These are phyloP conservation scores for Cutaneotrichosporon sp. DNA, from an alignment of 1,284 basidiomycete genomes.

Conservation along the genomic window DNA sequence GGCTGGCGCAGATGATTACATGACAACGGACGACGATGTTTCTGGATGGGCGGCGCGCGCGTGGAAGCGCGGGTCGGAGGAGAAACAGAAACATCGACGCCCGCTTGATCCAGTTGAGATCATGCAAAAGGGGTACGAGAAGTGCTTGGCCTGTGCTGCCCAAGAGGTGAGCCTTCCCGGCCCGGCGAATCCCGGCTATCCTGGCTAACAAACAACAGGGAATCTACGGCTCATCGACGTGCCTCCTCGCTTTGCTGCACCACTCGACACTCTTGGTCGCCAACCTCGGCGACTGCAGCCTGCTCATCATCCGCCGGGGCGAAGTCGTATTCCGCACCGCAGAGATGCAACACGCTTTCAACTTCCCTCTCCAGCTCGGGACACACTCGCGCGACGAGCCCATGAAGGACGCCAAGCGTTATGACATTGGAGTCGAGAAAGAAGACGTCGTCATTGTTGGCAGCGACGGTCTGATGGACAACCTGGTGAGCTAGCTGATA, in stretches of 20 bases:
- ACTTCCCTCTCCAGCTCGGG: conserved; percentile 77
- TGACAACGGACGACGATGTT: conserved; percentile 19
- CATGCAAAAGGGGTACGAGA: conserved; percentile 61
- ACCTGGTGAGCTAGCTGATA: conserved; percentile 58
- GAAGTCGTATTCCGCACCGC: conserved; percentile 80
- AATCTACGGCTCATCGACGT: conserved; percentile 59
- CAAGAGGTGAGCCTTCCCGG: conserved; percentile 44
- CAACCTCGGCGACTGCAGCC: conserved; percentile 88
- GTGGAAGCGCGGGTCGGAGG: conserved; percentile 21
- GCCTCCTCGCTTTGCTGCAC: conserved; percentile 59
- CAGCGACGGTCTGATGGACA: conserved; percentile 87
- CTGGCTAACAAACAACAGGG: conserved; percentile 46
- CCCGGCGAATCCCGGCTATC: neutral
- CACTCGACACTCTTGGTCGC: conserved; percentile 82
- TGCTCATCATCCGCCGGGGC: conserved; percentile 75
- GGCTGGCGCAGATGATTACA: conserved; percentile 42
- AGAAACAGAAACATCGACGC: conserved; percentile 19
- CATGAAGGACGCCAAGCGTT: conserved; percentile 67
- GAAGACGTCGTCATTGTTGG: conserved; percentile 89
- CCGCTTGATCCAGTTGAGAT: conserved; percentile 59
- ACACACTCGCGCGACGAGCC: conserved; percentile 71
- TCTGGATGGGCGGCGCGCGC: conserved; percentile 27
- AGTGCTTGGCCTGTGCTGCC: conserved; percentile 54
- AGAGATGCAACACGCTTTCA: conserved; percentile 96
- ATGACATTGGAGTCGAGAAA: conserved; percentile 71